A percentile compares a stretch with the other conserved stretches of the same genome.
phyloP scores from a whole-genome alignment of 2,329 filamentous ascomycete genomes.

The Cladosporium sp. region DNA sequence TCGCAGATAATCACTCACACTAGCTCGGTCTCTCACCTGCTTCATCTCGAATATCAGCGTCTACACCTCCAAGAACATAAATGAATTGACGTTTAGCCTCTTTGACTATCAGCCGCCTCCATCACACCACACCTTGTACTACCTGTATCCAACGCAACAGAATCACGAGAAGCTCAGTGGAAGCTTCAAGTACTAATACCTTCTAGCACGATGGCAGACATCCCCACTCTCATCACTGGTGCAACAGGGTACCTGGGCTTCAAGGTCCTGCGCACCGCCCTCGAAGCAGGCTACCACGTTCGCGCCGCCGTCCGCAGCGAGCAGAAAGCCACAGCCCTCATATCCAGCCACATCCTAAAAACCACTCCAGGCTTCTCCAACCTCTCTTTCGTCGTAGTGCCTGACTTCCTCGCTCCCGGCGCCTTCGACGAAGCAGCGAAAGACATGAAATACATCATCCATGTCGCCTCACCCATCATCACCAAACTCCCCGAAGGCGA shows the following conservation, averaged over 20 bases:
- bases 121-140: background rate
- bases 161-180: background rate
- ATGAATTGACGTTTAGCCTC: background rate
- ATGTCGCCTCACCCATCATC: slow-evolving; percentile 32
- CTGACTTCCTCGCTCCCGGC: slow-evolving; percentile 32
- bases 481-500: background rate
- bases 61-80: background rate
- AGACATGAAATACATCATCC: slow-evolving; percentile 34
- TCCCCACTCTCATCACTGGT: slow-evolving; percentile 39
- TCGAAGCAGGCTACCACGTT: slow-evolving; percentile 40
- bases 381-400: slow-evolving; percentile 37
- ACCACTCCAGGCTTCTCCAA: slow-evolving; percentile 26
- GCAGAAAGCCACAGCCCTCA: slow-evolving; percentile 34
- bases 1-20: background rate
- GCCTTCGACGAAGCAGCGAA: slow-evolving; percentile 39
- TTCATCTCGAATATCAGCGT: background rate
- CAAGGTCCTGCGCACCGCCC: slow-evolving; percentile 35
- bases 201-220: slow-evolving; percentile 1
- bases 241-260: slow-evolving; percentile 43
- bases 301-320: slow-evolving; percentile 40
- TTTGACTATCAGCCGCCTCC: no score
- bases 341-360: slow-evolving; percentile 31
- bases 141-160: background rate
- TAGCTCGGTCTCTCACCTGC: background rate
- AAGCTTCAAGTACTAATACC: background rate